Evolutionary conservation across 352 stramenopile species (phyloP).

Genomic region (Globisporangium acanthophoron): DNA sequence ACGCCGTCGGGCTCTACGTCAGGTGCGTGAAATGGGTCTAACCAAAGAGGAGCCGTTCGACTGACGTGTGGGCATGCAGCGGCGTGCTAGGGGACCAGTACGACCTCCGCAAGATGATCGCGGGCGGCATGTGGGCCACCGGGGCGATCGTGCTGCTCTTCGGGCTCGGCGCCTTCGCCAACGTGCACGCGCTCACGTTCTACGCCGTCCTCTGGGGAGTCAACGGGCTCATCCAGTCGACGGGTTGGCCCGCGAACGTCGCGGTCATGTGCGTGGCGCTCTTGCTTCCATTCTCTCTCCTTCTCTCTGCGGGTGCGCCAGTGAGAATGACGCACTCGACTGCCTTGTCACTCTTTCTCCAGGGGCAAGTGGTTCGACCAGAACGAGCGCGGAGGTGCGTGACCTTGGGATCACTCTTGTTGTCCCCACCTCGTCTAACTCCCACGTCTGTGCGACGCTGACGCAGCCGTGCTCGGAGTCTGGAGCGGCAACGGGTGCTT

Average conservation of each 20-base stretch:
- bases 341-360: background rate
- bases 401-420: background rate
- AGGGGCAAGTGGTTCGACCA: conserved; percentile 94
- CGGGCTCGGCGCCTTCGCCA: conserved; percentile 45
- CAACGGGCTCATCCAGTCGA: conserved; percentile 81
- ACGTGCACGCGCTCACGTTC: conserved; percentile 64
- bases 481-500: conserved; percentile 97
- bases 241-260: conserved; percentile 69
- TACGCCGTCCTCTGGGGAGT: conserved; percentile 67
- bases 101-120: conserved; percentile 64
- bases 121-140: conserved; percentile 65
- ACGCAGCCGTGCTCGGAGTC: conserved; percentile 87
- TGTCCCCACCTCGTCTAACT: conserved; percentile 2
- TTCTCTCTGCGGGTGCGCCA: conserved; percentile 33
- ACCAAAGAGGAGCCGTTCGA: too few relatives aligned
- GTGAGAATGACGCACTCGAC: conserved; percentile 18
- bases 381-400: conserved; percentile 52
- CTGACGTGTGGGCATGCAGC: conserved; percentile 15
- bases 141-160: conserved; percentile 52
- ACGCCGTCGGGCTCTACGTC: conserved; percentile 65
- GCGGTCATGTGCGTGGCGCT: conserved; percentile 73
- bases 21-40: conserved; percentile 21
- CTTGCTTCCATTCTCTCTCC: background rate
- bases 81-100: conserved; percentile 66
- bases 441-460: background rate